Evolutionary conservation across 2,329 filamentous ascomycete genomes (phyloP), one percentile per base, ranked within the genome.

Genomic region (Trichothecium sympodiale): DNA sequence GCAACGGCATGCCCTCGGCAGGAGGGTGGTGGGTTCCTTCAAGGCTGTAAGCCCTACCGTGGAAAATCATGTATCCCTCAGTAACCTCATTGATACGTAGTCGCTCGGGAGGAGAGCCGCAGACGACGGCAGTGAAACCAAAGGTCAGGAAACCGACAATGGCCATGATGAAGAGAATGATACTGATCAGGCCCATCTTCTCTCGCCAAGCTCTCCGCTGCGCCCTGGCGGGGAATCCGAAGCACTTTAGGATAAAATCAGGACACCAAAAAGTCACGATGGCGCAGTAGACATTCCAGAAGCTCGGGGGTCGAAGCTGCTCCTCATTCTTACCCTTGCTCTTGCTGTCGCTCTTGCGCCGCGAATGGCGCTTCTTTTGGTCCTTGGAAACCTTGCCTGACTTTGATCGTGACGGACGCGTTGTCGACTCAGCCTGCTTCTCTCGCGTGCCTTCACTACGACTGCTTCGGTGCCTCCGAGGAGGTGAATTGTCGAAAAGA

Each of bases 61-160:
- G 89, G 55, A 95, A 91, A 46, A 98, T 96, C 84, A 98, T 88
- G 63, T 85, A 95, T 10, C 85, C 86, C 6, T 52, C 56, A 35
- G 72, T 73, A 38, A 98, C 85, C 41, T 93, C 67, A 57, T 96
- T 96, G 54, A 85, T 72, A 43, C 79, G 80, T 37, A 96, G 64
- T 40, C 89, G 79, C 30, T 77, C 62, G 17, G 77, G 75, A 8
- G 85, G 80, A 3, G 63, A 59, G 13, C 82, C 77, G 56, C 91
- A 98, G 14, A 98, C 91, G 4, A 79, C 79, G 41, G 83, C 74
- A 4, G 85, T 96, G 60, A 98, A 98, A 31, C 91, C 91, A 51
- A 98, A 98, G 0, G 91, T 98, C 36, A 98, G 65, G 62, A 89
- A 98, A 52, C 91, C 91, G 33, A 98, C 89, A 52, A 88, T 77